Base-by-base conservation (phyloP, 192 early-diverging fungal genomes). In the Podila horticola region DNA sequence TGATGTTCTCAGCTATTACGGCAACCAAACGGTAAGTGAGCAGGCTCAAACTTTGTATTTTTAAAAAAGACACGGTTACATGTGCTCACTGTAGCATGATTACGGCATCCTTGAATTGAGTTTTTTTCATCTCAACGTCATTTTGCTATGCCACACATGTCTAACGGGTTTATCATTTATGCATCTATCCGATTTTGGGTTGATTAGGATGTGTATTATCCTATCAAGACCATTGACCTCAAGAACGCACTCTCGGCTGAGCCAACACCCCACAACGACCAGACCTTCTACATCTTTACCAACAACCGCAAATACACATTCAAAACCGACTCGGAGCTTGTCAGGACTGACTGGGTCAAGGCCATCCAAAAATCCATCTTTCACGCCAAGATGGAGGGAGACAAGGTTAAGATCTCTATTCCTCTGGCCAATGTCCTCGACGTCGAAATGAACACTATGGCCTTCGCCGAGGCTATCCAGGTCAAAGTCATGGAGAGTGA, bases 321-420 rank as follows among this genome's bases (percentile, higher is more conserved):
- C 28, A 82, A 83, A 36, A 90, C 92, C 1, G 92, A 93, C 65
- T 89, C 91, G 1, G 72, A 82, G 69, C 62, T 85, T 5, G 69
- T 68, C 10, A 76, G 74, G 60, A 61, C 84, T 3, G 92, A 93
- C 79, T 93, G 92, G 87, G 84, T 90, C 6, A 89, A 85, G 55
- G 75, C 84, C 17, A 70, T 93, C 12, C 77, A 88, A 72, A 86
- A 84, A 62, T 84, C 88, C 6, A 85, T 91, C 17, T 87, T 91
- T 29, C 79, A 86, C 20, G 88, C 91, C 38, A 87, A 86, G 28
- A 89, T 90, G 73, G 74, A 76, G 58, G 90, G 90, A 12, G 74
- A 85, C 24, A 90, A 87, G 58, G 77, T 92, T 58, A 90, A 88
- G 77, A 83, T 92, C 17, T 83, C 83, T 10, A 79, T 93, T 20